Percentiles rank a stretch among this genome's conserved stretches.
Evolutionary conservation across 2,329 filamentous ascomycete species (phyloP).

Genomic region (Sporothrix brasiliensis): DNA sequence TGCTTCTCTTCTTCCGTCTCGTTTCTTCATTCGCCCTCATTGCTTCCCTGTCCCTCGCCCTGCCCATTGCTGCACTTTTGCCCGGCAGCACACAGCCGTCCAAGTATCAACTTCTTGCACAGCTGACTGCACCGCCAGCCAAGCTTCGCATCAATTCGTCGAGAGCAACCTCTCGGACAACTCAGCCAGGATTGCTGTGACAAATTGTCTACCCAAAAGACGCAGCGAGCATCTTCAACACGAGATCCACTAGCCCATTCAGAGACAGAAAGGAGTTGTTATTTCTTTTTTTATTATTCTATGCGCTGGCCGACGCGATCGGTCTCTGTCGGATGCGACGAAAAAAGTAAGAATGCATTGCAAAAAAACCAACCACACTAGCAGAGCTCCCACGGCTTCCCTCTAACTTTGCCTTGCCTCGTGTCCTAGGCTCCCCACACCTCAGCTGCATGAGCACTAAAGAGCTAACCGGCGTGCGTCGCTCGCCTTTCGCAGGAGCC

Average conservation of each 20-base stretch:
- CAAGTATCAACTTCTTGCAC: background rate
- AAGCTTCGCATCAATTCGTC: background rate
- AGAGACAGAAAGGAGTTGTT: background rate
- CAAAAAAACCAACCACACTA: constrained; percentile 6
- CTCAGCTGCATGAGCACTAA: background rate
- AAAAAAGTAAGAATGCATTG: constrained; percentile 29
- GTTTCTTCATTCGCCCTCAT: background rate
- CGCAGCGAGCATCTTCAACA: background rate
- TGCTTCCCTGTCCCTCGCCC: background rate
- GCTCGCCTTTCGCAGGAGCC: constrained; percentile 12
- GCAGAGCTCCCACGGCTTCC: background rate
- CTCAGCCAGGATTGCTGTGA: background rate
- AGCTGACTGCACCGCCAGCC: background rate
- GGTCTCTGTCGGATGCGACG: constrained; percentile 32
- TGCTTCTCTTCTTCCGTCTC: background rate
- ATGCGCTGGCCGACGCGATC: constrained; percentile 28
- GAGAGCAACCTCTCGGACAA: background rate
- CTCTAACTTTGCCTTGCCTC: constrained; percentile 9
- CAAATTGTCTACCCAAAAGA: background rate
- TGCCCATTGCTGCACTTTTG: constrained; percentile 6
- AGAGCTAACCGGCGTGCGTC: background rate
- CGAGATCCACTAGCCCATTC: background rate
- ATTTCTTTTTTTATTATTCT: background rate
- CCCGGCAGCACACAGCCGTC: background rate
- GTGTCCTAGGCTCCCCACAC: background rate